Evolutionary conservation across 305 asterid genomes (phyloP), one percentile per base, ranked within the genome.

Genomic region (Fraxinus dipetala): DNA sequence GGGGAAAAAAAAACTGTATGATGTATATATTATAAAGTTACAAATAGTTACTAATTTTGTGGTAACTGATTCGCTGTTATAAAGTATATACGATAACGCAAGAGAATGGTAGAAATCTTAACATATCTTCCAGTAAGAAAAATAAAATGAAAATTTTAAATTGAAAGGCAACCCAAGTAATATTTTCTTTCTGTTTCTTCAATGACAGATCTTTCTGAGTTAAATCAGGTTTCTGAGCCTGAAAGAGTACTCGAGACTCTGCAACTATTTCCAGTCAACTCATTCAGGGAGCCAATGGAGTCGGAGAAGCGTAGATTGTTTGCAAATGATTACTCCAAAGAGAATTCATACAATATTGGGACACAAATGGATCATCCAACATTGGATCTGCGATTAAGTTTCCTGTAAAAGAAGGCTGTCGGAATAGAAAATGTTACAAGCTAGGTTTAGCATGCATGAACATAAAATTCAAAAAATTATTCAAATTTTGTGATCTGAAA

Each of bases 361-460:
- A 70, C 85, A 5, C 91, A 86, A 35, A 88, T 85, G 89, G 91
- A 90, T 79, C 92, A 87, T 82, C 93, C 96, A 14, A 88, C 90
- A 1, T 80, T 94, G 82, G 98, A 94, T 86, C 90, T 94, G 51
- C 91, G 95, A 85, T 86, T 94, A 84, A 93, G 97, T 81, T 94
- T 87, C 83, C 38, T 86, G 70, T 93, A 85, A 43, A 43, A 43
- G n/a, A 11, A 43, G 54, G 16, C 54, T 43, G 54, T 43, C 54
- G 11, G 54, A 43, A 43, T 43, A 11, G 54, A 43, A 43, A 43
- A 43, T 43, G 54, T 43, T 43, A 43, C 54, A 11, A 43, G 75
- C 54, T 43, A 43, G 56, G 34, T 79, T 59, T 73, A 83, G 78
- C 76, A 56, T 76, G 82, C 83, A 78, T 70, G 82, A 51, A 31